A percentile compares a stretch with the other conserved stretches of the same genome.
Evolutionary conservation across 441 rosid species (phyloP).

Genomic region (Arabidopsis hybrid): DNA sequence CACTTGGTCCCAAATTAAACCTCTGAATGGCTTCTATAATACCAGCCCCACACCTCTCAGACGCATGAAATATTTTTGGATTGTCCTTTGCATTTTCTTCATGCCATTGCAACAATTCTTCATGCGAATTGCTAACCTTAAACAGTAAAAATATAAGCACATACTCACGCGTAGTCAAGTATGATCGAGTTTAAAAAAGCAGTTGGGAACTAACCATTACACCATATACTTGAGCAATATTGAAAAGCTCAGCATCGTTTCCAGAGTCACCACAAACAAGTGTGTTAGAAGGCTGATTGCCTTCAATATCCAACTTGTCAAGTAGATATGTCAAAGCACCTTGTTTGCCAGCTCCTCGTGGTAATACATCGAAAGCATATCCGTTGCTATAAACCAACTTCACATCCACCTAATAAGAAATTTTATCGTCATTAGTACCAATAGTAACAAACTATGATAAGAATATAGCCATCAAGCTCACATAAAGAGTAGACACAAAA

Average conservation of each 20-base stretch:
- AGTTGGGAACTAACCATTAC: conserved; percentile 65
- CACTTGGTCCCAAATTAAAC: conserved; percentile 56
- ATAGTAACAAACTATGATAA: conserved; percentile 22
- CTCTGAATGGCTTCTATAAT: conserved; percentile 64
- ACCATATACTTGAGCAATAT: conserved; percentile 57
- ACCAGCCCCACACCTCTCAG: conserved; percentile 66
- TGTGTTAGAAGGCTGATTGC: conserved; percentile 52
- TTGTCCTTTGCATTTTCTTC: conserved; percentile 56
- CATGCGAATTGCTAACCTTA: conserved; percentile 59
- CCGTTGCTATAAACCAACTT: conserved; percentile 71
- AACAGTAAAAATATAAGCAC: conserved; percentile 26
- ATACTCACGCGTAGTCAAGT: not conserved
- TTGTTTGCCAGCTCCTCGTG: conserved; percentile 78
- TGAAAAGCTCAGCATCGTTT: conserved; percentile 68
- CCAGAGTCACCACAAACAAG: conserved; percentile 81
- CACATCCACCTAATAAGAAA: conserved; percentile 61
- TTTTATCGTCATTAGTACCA: conserved; percentile 2
- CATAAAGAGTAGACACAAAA: conserved; percentile 7
- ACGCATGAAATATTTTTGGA: conserved; percentile 55
- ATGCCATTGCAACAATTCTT: conserved; percentile 61
- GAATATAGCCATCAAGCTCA: conserved; percentile 5
- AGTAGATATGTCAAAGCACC: conserved; percentile 68
- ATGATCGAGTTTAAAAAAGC: not conserved
- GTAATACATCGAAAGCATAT: conserved; percentile 66
- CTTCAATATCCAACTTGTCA: conserved; percentile 55